phyloP scores from a whole-genome alignment of 768 basidiomycete genomes.

The Agrocybe chaxingu region DNA sequence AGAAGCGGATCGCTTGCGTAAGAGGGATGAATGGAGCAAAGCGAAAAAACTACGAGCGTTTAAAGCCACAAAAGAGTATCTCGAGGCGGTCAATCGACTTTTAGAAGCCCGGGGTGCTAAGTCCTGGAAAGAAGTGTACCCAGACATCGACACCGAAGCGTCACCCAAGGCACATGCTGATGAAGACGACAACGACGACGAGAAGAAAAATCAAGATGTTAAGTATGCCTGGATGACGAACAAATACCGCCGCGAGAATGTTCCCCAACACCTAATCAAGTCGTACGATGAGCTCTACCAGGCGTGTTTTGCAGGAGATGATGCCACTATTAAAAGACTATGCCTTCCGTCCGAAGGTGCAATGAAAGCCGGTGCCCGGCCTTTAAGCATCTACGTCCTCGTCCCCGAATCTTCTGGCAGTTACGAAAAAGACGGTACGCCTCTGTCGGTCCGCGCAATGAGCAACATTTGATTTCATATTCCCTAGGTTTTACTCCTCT shows the following conservation, averaged over 20 bases:
- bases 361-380: conserved; percentile 8
- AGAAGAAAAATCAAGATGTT: no score
- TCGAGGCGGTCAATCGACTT: conserved; percentile 6
- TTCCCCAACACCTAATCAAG: conserved; percentile 31
- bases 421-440: no score
- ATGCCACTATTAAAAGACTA: conserved; percentile 44
- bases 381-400: conserved; percentile 42
- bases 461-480: background rate
- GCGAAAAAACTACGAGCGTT: conserved; percentile 1
- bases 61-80: background rate
- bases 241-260: conserved; percentile 22
- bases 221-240: no score
- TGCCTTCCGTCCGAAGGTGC: conserved; percentile 43
- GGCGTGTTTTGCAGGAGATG: conserved; percentile 52
- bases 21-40: conserved; percentile 1
- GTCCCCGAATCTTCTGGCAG: no score
- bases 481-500: conserved; percentile 45
- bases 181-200: no score
- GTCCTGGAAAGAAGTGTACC: conserved; percentile 38
- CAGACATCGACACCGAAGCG: conserved; percentile 18
- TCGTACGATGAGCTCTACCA: conserved; percentile 55
- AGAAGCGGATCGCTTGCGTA: no score
- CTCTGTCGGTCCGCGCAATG: no score
- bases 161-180: no score
- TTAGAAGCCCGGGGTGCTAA: conserved; percentile 36